Conservation (phyloP, 1,284 basidiomycete species). For the Farysia itapuensis region DNA sequence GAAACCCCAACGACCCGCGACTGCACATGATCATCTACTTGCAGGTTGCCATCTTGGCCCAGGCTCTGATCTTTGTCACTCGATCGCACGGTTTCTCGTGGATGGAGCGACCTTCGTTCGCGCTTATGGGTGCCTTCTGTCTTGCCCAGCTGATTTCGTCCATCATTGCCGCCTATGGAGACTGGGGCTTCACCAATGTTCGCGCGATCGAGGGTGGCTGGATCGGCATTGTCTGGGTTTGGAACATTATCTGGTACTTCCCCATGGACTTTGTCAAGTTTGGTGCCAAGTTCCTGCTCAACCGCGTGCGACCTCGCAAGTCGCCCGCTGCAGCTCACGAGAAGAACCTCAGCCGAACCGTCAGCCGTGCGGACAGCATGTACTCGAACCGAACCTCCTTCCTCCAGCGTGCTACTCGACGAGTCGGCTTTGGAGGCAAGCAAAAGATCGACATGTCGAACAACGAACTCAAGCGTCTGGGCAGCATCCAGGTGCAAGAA, state of each 20-base stretch:
- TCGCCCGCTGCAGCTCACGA: conserved; percentile 63
- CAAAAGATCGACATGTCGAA: conserved; percentile 69
- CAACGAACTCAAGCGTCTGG: conserved; percentile 79
- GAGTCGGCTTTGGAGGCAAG: conserved; percentile 76
- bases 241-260: conserved; percentile 87
- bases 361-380: conserved; percentile 86
- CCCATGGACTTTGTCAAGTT: conserved; percentile 96
- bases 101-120: conserved; percentile 91
- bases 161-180: conserved; percentile 87
- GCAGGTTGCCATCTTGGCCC: conserved; percentile 95
- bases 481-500: conserved; percentile 77
- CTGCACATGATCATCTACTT: conserved; percentile 75
- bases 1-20: conserved; percentile 61
- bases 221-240: conserved; percentile 86
- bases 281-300: conserved; percentile 71
- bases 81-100: conserved; percentile 96
- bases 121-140: conserved; percentile 85
- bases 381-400: conserved; percentile 91
- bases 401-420: conserved; percentile 79
- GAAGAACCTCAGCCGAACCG: conserved; percentile 78
- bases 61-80: conserved; percentile 94
- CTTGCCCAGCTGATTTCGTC: conserved; percentile 90
- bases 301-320: conserved; percentile 61
- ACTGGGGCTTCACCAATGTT: conserved; percentile 61
- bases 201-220: conserved; percentile 66